Evolutionary conservation across 495 filamentous ascomycete species (phyloP).

Genomic region (Aspergillus asperescens): DNA sequence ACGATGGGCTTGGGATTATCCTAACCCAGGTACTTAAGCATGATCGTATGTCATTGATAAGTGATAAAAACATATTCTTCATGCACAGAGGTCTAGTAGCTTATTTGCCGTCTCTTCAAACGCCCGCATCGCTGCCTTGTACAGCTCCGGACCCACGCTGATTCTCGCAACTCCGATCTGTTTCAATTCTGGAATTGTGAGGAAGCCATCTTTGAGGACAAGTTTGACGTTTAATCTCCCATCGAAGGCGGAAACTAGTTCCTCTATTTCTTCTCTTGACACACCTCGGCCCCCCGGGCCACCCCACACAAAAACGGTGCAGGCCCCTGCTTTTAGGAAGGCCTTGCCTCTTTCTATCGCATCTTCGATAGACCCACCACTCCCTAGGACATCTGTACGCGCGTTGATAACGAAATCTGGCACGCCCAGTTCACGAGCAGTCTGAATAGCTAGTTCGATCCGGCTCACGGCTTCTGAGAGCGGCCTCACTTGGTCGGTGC

Average conservation of each 20-base stretch:
- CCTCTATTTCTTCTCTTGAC: constrained; percentile 30
- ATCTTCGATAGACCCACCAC: constrained; percentile 34
- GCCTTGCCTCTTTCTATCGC: constrained; percentile 39
- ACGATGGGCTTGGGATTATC: no score
- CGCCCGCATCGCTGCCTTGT: constrained; percentile 22
- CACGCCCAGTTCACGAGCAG: constrained; percentile 36
- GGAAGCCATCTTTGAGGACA: constrained; percentile 21
- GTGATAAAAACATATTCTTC: no score
- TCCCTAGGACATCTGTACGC: constrained; percentile 35
- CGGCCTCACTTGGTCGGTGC: constrained; percentile 24
- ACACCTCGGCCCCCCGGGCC: constrained; percentile 29
- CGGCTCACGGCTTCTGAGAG: constrained; percentile 34
- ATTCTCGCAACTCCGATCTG: constrained; percentile 43
- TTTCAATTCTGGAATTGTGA: constrained; percentile 34
- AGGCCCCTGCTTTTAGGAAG: constrained; percentile 43
- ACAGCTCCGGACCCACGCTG: constrained; percentile 36
- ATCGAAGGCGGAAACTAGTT: constrained; percentile 29
- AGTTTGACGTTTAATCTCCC: constrained; percentile 39
- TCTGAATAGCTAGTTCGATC: constrained; percentile 29
- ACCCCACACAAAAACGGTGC: constrained; percentile 47
- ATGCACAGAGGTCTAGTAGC: background rate
- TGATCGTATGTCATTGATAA: no score
- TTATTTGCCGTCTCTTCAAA: constrained; percentile 27
- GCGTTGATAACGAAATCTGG: constrained; percentile 49
- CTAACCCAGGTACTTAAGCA: no score